Evolutionary conservation across 106 monocot genomes (phyloP).

Genomic region (Apostasia shenzhenica): DNA sequence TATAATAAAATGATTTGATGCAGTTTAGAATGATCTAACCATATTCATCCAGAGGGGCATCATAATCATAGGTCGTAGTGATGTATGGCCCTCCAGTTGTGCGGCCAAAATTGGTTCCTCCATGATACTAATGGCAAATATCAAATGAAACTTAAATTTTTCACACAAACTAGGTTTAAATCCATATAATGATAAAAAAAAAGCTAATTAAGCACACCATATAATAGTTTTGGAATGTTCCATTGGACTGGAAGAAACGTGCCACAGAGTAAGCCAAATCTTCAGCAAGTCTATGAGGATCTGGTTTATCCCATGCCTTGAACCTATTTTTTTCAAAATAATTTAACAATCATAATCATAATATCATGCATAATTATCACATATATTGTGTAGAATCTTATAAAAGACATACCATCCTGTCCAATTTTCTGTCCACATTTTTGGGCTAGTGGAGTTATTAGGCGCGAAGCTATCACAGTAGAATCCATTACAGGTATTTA

Average conservation of each 20-base stretch:
- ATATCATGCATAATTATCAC: background rate
- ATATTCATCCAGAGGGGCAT: conserved; percentile 65
- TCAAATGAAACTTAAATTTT: background rate
- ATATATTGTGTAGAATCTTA: background rate
- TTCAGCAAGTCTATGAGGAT: conserved; percentile 32
- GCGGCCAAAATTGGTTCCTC: conserved; percentile 52
- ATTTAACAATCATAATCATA: background rate
- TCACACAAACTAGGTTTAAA: background rate
- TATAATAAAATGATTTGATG: background rate
- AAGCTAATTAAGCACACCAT: conserved; percentile 21
- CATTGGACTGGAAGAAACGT: conserved; percentile 24
- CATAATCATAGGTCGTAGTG: conserved; percentile 51
- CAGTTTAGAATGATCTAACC: conserved; percentile 14
- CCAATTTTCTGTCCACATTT: conserved; percentile 38
- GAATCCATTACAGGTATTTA: conserved; percentile 40
- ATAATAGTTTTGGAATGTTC: conserved; percentile 41
- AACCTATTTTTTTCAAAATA: conserved; percentile 26
- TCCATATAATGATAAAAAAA: background rate
- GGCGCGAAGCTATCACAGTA: conserved; percentile 19
- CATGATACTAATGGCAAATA: conserved; percentile 33
- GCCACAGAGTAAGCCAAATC: conserved; percentile 44
- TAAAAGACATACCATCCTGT: conserved; percentile 25
- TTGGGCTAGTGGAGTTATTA: conserved; percentile 17
- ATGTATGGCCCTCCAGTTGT: conserved; percentile 53
- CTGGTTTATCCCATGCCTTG: conserved; percentile 16